A percentile compares a stretch with the other conserved stretches of the same genome.
These are phyloP conservation scores for Yarrowia sp. DNA, from an alignment of 805 yeast genomes.

Conservation along the genomic window DNA sequence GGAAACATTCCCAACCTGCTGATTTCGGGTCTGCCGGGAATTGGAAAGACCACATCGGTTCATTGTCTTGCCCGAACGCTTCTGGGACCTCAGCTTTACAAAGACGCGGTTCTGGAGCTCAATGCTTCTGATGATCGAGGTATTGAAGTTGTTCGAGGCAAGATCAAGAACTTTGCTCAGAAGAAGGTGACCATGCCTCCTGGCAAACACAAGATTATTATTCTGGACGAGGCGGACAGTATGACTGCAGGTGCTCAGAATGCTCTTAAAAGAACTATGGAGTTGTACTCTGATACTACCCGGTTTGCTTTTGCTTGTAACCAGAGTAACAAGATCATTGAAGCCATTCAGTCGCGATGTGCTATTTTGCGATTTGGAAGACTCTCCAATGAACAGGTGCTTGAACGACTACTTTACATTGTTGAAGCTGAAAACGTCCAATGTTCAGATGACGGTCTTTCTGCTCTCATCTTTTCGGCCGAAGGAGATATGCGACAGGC, in stretches of 20 bases:
- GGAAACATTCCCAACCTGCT: constrained; percentile 98
- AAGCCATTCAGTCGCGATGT: constrained; percentile 94
- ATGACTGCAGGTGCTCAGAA: constrained; percentile 98
- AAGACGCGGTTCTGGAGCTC: constrained; percentile 84
- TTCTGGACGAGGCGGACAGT: constrained; percentile 92
- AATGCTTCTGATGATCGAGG: constrained; percentile 98
- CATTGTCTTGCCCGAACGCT: constrained; percentile 85
- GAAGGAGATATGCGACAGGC: constrained; percentile 99
- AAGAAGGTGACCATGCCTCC: constrained; percentile 83
- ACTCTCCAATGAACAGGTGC: constrained; percentile 79
- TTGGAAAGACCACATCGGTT: constrained; percentile 93
- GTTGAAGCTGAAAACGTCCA: constrained; percentile 67
- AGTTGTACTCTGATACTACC: constrained; percentile 89
- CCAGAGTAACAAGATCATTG: constrained; percentile 90
- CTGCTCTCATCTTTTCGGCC: constrained; percentile 89
- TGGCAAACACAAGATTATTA: constrained; percentile 89
- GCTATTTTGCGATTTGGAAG: constrained; percentile 85
- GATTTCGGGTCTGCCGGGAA: constrained; percentile 91
- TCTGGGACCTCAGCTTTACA: constrained; percentile 60
- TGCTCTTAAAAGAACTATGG: constrained; percentile 93
- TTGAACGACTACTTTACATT: constrained; percentile 70
- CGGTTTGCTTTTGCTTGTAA: constrained; percentile 99
- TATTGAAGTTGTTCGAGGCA: constrained; percentile 90
- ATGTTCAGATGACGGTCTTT: constrained; percentile 84
- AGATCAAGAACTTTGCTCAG: constrained; percentile 94